Percentiles rank a stretch among this genome's conserved stretches.
phyloP scores from a whole-genome alignment of 208 protist species.

The Trypanosoma theileri region DNA sequence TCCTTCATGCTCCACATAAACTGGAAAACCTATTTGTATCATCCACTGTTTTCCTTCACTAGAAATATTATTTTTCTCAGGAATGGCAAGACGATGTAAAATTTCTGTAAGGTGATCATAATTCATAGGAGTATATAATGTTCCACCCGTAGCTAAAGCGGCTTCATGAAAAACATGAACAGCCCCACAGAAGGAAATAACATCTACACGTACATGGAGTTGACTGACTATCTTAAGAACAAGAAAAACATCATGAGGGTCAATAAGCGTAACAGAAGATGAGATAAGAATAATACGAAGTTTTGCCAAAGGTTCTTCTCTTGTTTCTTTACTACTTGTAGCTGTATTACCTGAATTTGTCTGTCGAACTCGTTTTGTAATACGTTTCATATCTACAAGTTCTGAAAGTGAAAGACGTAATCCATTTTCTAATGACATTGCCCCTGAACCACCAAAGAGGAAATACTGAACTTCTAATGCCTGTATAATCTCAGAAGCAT shows the following conservation, averaged over 20 bases:
- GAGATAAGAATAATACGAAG: conserved; percentile 66
- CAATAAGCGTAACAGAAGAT: conserved; percentile 78
- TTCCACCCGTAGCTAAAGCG: conserved; percentile 52
- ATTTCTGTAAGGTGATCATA: conserved; percentile 77
- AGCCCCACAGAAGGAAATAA: conserved; percentile 75
- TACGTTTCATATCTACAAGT: conserved; percentile 69
- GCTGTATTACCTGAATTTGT: background rate
- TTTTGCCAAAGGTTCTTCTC: conserved; percentile 22
- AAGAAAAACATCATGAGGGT: conserved; percentile 73
- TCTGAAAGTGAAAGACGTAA: conserved; percentile 75
- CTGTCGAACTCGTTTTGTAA: conserved; percentile 27
- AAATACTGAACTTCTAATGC: conserved; percentile 77
- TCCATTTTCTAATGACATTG: conserved; percentile 78
- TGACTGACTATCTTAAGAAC: conserved; percentile 52
- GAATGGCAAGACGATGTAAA: conserved; percentile 39
- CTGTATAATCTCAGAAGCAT: conserved; percentile 58
- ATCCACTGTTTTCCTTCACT: conserved; percentile 26
- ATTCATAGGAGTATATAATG: conserved; percentile 68
- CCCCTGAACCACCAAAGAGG: conserved; percentile 72
- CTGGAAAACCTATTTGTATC: conserved; percentile 72
- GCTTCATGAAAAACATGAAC: conserved; percentile 78
- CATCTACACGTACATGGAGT: conserved; percentile 49
- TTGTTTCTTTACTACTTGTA: conserved; percentile 6
- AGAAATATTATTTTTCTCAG: conserved; percentile 17
- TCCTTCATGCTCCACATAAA: conserved; percentile 33